Conservation (phyloP, 352 stramenopile species). For the Poterioochromonas sp. region DNA sequence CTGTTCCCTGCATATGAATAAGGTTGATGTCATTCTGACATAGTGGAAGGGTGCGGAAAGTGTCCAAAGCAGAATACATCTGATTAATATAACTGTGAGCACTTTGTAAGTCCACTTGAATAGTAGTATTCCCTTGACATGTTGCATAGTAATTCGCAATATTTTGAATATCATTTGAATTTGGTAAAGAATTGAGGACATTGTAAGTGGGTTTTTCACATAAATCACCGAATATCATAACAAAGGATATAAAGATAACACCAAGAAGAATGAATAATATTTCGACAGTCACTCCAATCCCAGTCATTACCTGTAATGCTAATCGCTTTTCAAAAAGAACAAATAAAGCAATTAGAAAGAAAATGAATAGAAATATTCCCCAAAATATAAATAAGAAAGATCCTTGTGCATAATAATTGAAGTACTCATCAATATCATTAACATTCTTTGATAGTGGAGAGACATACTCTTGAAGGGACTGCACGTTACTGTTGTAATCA, state of each 20-base stretch:
- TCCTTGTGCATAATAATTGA: not conserved
- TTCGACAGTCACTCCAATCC: not conserved
- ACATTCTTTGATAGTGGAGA: not conserved
- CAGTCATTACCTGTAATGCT: not conserved
- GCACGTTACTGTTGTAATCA: not conserved
- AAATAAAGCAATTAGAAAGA: not conserved
- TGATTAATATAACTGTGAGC: not conserved
- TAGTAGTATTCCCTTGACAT: not conserved
- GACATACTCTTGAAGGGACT: not conserved
- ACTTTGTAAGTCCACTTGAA: not conserved
- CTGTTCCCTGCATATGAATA: not conserved
- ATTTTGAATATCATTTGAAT: not conserved
- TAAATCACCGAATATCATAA: not conserved
- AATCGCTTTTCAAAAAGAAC: not conserved
- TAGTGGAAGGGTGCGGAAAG: not conserved
- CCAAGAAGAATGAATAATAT: not conserved
- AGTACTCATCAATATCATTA: not conserved
- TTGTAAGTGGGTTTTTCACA: not conserved
- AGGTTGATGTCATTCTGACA: not conserved
- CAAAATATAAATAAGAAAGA: not conserved
- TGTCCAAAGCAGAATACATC: not conserved
- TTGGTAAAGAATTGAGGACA: not conserved
- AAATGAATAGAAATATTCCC: not conserved
- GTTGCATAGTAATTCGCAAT: not conserved
- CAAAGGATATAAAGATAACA: no score